These are phyloP conservation scores for Phytophthora cryptogea DNA, from an alignment of 352 stramenopile genomes.

Conservation along the genomic window DNA sequence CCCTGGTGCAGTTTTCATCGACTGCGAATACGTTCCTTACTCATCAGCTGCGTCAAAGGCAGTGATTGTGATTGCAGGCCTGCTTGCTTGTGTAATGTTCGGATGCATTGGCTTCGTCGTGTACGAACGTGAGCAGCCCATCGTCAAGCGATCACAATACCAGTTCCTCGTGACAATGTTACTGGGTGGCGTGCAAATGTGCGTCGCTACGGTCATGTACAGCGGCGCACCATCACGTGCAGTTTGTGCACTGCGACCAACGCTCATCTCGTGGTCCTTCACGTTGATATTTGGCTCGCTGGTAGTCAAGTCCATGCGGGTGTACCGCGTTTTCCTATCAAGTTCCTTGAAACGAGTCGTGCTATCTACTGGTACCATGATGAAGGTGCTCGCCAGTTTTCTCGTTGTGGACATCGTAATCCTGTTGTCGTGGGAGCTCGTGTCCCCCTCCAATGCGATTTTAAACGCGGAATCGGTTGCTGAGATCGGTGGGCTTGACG, in stretches of 20 bases:
- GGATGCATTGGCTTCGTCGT: slow-evolving; percentile 38
- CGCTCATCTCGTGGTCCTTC: slow-evolving; percentile 42
- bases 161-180: slow-evolving; percentile 64
- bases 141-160: slow-evolving; percentile 74
- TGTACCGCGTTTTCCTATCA: slow-evolving; percentile 55
- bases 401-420: slow-evolving; percentile 43
- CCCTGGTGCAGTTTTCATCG: slow-evolving; percentile 30
- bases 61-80: slow-evolving; percentile 20
- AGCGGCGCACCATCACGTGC: slow-evolving; percentile 41
- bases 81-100: slow-evolving; percentile 33
- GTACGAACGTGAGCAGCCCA: slow-evolving; percentile 38
- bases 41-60: slow-evolving; percentile 21
- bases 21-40: slow-evolving; percentile 51
- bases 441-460: slow-evolving; percentile 26
- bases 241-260: slow-evolving; percentile 42
- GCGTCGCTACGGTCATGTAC: slow-evolving; percentile 39
- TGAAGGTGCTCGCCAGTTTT: slow-evolving; percentile 45
- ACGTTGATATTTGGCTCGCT: slow-evolving; percentile 58
- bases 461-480: slow-evolving; percentile 11
- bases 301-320: slow-evolving; percentile 56
- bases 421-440: slow-evolving; percentile 33
- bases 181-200: slow-evolving; percentile 55
- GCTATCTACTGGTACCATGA: slow-evolving; percentile 43
- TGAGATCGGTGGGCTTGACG: slow-evolving; percentile 27
- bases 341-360: slow-evolving; percentile 47